A percentile compares a stretch with the other conserved stretches of the same genome.
These are phyloP conservation scores for Hypomyces perniciosus DNA, from an alignment of 2,329 filamentous ascomycete species.

Conservation along the genomic window DNA sequence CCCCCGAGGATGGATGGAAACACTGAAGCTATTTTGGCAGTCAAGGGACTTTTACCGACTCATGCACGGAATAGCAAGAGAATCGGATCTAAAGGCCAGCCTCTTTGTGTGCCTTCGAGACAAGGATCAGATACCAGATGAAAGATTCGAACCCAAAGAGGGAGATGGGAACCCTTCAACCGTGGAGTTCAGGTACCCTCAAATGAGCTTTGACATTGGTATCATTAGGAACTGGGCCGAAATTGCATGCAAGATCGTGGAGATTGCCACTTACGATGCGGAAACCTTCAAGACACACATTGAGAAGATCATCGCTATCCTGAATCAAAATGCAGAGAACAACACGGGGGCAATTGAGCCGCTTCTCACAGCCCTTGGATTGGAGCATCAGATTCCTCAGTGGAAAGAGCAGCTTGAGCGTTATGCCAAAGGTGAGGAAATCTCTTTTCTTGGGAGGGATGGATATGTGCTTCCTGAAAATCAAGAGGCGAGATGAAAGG, in stretches of 20 bases:
- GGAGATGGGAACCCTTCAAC: constrained; percentile 16
- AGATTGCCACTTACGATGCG: constrained; percentile 12
- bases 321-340: neutral
- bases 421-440: constrained; percentile 10
- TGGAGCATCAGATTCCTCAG: constrained; percentile 15
- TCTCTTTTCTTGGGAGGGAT: constrained; percentile 14
- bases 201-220: constrained; percentile 21
- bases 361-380: constrained; percentile 5
- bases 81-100: neutral
- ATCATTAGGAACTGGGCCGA: constrained; percentile 20
- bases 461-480: neutral
- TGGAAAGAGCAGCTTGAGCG: constrained; percentile 18
- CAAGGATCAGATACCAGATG: neutral
- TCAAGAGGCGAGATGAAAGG: neutral
- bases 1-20: neutral
- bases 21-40: neutral
- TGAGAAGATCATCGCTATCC: neutral
- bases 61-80: neutral
- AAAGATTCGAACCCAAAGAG: neutral
- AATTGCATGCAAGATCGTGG: constrained; percentile 13
- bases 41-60: neutral
- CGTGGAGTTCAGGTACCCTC: constrained; percentile 21
- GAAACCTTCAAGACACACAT: constrained; percentile 5
- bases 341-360: neutral
- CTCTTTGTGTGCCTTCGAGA: neutral